Evolutionary conservation across 2,329 filamentous ascomycete species (phyloP).

Genomic region (Ophiostoma ips): DNA sequence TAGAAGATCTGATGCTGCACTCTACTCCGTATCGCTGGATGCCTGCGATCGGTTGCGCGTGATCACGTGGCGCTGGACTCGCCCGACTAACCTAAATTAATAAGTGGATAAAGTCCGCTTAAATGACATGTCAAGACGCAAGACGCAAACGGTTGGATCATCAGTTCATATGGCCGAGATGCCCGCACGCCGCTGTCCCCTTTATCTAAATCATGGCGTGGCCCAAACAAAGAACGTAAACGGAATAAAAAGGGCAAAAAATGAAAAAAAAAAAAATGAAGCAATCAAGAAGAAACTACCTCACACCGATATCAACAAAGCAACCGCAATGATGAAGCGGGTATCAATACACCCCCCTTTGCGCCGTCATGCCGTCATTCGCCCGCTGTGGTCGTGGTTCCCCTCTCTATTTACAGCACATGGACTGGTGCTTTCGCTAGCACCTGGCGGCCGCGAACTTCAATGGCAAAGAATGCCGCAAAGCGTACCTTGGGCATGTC

Average conservation of each 20-base stretch:
- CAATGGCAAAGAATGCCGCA: slow-evolving; percentile 59
- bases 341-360: background rate
- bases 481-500: slow-evolving; percentile 51
- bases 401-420: slow-evolving; percentile 29
- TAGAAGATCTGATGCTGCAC: too few species aligned
- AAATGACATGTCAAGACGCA: background rate
- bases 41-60: background rate
- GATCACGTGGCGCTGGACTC: background rate
- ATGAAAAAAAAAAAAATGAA: background rate
- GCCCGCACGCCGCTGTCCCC: too few species aligned
- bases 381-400: background rate
- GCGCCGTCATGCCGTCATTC: background rate
- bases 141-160: background rate
- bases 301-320: too few species aligned
- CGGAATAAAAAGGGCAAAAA: background rate
- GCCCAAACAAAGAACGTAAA: too few species aligned
- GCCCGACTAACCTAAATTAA: too few species aligned
- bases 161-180: too few species aligned
- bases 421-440: slow-evolving; percentile 65
- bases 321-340: too few species aligned
- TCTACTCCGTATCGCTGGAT: background rate
- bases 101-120: too few species aligned
- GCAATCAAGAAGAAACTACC: background rate
- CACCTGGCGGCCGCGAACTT: slow-evolving; percentile 63
- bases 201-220: too few species aligned